Evolutionary conservation across 2,329 filamentous ascomycete species (phyloP).

Genomic region (Passalora sequoiae): DNA sequence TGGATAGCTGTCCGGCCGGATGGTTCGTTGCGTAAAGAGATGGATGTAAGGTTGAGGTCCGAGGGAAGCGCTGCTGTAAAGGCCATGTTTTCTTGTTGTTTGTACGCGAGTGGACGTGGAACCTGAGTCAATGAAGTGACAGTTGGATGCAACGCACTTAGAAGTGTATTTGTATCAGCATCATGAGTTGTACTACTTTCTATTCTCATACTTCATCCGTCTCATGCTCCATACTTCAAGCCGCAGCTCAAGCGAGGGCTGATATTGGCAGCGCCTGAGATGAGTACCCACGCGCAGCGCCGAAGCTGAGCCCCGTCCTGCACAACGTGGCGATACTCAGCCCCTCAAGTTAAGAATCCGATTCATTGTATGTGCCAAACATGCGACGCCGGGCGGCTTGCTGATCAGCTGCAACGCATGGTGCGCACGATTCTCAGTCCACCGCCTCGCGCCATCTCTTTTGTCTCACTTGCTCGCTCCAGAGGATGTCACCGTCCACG

Average conservation of each 20-base stretch:
- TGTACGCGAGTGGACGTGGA: too few relatives aligned
- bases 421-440: not conserved
- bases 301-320: constrained; percentile 13
- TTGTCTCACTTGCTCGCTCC: too few relatives aligned
- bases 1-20: not conserved
- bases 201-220: not conserved
- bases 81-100: too few relatives aligned
- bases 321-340: too few relatives aligned
- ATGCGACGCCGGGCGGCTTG: too few relatives aligned
- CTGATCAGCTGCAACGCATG: too few relatives aligned
- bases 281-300: too few relatives aligned
- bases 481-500: too few relatives aligned
- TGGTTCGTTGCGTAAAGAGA: not conserved
- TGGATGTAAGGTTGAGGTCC: not conserved
- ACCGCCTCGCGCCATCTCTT: too few relatives aligned
- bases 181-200: not conserved
- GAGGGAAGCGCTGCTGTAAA: not conserved
- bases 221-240: constrained; percentile 5
- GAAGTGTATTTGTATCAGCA: not conserved
- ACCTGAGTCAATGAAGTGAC: too few relatives aligned
- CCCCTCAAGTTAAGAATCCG: too few relatives aligned
- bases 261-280: constrained; percentile 1
- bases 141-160: not conserved
- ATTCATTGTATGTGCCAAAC: too few relatives aligned
- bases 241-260: constrained; percentile 4